Conservation (phyloP, 2,329 filamentous ascomycete species). For the Fusarium nodosum region DNA sequence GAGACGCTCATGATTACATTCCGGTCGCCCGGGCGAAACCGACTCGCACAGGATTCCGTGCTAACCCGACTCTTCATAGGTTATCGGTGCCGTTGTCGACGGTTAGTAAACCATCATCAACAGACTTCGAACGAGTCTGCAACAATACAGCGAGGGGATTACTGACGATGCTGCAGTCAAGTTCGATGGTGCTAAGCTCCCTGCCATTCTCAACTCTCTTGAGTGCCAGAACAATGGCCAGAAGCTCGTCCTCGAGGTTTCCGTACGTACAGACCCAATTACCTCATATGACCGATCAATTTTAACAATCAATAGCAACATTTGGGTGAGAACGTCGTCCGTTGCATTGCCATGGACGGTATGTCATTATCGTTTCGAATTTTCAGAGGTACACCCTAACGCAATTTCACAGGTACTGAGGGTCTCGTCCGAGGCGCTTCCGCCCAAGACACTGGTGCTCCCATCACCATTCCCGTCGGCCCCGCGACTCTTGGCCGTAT, state of each 20-base stretch:
- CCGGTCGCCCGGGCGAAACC: conserved; percentile 44
- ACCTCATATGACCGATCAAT: conserved; percentile 20
- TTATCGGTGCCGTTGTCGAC: conserved; percentile 99
- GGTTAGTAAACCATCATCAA: conserved; percentile 71
- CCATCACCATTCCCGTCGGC: conserved; percentile 97
- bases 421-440: conserved; percentile 95
- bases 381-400: conserved; percentile 37
- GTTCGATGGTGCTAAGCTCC: conserved; percentile 94
- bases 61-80: conserved; percentile 66
- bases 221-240: conserved; percentile 85
- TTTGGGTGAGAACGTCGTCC: conserved; percentile 98
- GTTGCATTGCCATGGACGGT: conserved; percentile 99
- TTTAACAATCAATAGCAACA: conserved; percentile 82
- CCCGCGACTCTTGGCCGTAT: conserved; percentile 95
- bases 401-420: conserved; percentile 83
- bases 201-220: conserved; percentile 97
- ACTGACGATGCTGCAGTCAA: conserved; percentile 76
- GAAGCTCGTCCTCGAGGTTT: conserved; percentile 96
- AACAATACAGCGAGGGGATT: conserved; percentile 2
- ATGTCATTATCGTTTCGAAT: conserved; percentile 58
- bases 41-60: conserved; percentile 29
- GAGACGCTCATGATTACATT: conserved; percentile 29
- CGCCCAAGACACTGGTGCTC: conserved; percentile 88
- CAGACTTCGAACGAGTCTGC: conserved; percentile 29
- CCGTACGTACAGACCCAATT: conserved; percentile 71